Evolutionary conservation across 805 yeast species (phyloP).

Genomic region (Maudiozyma barnettii): DNA sequence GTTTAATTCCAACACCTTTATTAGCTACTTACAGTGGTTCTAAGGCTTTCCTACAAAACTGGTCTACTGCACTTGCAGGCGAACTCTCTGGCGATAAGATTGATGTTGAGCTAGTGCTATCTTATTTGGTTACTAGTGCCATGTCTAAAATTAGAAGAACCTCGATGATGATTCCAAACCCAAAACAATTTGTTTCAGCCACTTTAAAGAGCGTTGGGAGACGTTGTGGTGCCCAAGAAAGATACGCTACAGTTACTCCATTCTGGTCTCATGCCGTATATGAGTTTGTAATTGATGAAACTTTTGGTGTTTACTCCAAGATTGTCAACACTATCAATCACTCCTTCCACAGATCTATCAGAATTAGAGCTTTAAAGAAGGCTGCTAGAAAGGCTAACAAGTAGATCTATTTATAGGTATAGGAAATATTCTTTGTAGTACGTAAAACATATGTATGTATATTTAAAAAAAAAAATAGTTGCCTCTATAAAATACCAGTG

Average conservation of each 20-base stretch:
- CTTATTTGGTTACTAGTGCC: constrained; percentile 87
- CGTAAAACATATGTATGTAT: no score
- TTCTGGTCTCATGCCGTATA: constrained; percentile 89
- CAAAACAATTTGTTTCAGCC: constrained; percentile 68
- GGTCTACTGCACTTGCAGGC: constrained; percentile 85
- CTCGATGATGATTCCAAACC: constrained; percentile 69
- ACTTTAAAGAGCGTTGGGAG: constrained; percentile 65
- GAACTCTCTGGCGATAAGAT: constrained; percentile 61
- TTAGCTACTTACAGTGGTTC: constrained; percentile 94
- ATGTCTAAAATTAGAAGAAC: constrained; percentile 88
- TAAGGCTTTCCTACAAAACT: constrained; percentile 85
- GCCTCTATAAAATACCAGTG: no score
- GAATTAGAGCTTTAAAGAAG: constrained; percentile 75
- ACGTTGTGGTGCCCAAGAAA: constrained; percentile 86
- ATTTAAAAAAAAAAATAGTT: no score
- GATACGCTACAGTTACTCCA: constrained; percentile 81
- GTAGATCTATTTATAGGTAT: background rate
- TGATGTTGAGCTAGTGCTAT: constrained; percentile 78
- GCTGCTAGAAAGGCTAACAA: constrained; percentile 26
- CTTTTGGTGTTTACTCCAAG: constrained; percentile 73
- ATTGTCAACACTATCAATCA: constrained; percentile 61
- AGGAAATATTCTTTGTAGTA: no score
- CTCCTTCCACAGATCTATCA: constrained; percentile 69
- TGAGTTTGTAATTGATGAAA: constrained; percentile 70
- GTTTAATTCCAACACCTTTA: constrained; percentile 83